Evolutionary conservation across 257 asterid species (phyloP).

Genomic region (Coffea eugenioides): DNA sequence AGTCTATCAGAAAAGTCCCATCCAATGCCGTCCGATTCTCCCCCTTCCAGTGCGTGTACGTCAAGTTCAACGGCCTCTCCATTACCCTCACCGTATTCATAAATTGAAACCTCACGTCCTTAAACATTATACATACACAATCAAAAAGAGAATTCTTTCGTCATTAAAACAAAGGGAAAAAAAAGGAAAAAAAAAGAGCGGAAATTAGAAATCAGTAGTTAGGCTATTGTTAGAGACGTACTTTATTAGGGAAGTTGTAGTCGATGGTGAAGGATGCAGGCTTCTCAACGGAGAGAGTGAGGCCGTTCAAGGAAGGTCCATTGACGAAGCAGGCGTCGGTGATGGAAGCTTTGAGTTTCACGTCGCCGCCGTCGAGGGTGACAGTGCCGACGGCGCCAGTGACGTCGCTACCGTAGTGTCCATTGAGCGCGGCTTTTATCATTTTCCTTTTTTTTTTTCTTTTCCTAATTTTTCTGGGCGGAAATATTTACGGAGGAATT

Average conservation of each 20-base stretch:
- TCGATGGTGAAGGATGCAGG: conserved; percentile 33
- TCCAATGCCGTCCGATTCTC: conserved; percentile 29
- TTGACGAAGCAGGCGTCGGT: conserved; percentile 21
- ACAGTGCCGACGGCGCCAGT: conserved; percentile 29
- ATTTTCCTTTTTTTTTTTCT: background rate
- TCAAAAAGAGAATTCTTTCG: background rate
- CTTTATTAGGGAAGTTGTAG: conserved; percentile 30
- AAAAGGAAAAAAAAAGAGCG: background rate
- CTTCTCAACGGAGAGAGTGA: conserved; percentile 27
- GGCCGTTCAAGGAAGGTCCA: conserved; percentile 25
- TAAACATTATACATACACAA: background rate
- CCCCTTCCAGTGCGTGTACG: conserved; percentile 35
- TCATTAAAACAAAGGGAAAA: too few relatives aligned
- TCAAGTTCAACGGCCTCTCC: conserved; percentile 32
- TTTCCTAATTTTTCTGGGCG: too few relatives aligned
- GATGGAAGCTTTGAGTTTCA: conserved; percentile 24
- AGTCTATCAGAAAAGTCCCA: conserved; percentile 29
- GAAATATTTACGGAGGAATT: background rate
- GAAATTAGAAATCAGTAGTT: background rate
- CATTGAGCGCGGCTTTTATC: conserved; percentile 28
- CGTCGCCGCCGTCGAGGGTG: conserved; percentile 30
- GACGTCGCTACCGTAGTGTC: conserved; percentile 26
- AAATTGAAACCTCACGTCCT: conserved; percentile 40
- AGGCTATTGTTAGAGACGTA: background rate
- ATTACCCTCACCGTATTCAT: conserved; percentile 26